Base-by-base conservation (phyloP, 208 protist genomes). In the Leptomonas pyrrhocoris region DNA sequence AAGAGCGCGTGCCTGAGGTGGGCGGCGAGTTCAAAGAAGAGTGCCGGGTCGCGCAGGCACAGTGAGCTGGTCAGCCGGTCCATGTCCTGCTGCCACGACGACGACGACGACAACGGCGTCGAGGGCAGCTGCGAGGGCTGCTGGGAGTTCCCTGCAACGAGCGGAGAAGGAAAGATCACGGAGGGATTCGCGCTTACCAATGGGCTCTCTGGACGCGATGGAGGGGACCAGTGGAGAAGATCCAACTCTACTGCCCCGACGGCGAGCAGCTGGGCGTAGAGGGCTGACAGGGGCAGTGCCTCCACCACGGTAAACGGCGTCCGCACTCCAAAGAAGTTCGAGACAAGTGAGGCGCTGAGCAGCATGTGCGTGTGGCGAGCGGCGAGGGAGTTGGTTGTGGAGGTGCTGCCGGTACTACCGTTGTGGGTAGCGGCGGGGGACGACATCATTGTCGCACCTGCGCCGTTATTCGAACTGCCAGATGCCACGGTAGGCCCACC, bases 231-330 rank as follows among this genome's bases (percentile, higher is more conserved):
- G 21, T 67, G 48, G 30, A 92, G 38, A 23, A 88, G 59, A 25
- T 77, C 64, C 23, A 85, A 69, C 42, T 94, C 86, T 15, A 81
- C 84, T 45, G 85, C 80, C 0, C 80, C 86, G n/a, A 94, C 79
- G 40, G 86, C 73, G 16, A 94, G 67, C 19, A 94, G 66, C 68
- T 92, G 83, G 0, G 67, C 73, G 53, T 83, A 90, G 27, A 94
- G 79, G 9, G 81, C 79, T 50, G 74, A 67, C 18, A 80, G 65
- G 12, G 84, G 77, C 45, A 90, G 75, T 13, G 79, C 53, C 3
- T 81, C 73, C 34, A 94, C 70, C 5, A 68, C 57, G 4, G 83
- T 89, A 67, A 93, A 89, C 40, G 89, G 86, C 13, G 89, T 94
- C 62, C 76, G 82, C 36, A 70, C 61, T 19, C 89, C 89, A 77